These are phyloP conservation scores for Dactylellina haptotyla DNA, from an alignment of 2,329 filamentous ascomycete species.

Conservation along the genomic window DNA sequence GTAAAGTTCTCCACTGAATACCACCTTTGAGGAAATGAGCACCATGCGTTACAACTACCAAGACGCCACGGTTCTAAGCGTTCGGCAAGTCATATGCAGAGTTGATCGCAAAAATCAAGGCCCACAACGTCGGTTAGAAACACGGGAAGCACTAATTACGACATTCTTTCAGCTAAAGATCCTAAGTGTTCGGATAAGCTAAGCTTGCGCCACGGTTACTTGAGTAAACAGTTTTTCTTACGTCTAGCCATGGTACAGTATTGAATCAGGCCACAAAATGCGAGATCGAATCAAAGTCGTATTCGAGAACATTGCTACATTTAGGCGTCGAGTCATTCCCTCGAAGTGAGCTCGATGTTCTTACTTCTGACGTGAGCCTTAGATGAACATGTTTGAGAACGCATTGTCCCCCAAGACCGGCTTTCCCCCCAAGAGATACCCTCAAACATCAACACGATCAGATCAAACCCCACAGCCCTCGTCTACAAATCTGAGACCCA, in stretches of 20 bases:
- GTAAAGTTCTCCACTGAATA: conserved; percentile 6
- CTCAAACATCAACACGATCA: conserved; percentile 10
- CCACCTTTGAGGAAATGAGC: conserved; percentile 6
- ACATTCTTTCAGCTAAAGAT: background rate
- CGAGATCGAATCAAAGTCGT: conserved; percentile 3
- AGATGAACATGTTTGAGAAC: conserved; percentile 31
- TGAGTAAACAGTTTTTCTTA: background rate
- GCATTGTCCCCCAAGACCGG: background rate
- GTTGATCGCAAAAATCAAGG: conserved; percentile 1
- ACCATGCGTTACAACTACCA: background rate
- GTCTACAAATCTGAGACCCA: conserved; percentile 13
- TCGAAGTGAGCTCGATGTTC: background rate
- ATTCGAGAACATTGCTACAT: background rate
- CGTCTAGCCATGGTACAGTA: background rate
- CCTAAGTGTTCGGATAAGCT: background rate
- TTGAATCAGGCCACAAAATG: conserved; percentile 2
- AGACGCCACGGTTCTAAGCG: background rate
- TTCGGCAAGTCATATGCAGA: background rate
- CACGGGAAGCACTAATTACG: background rate
- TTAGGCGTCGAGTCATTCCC: conserved; percentile 1
- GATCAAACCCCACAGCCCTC: conserved; percentile 25
- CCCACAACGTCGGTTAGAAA: background rate
- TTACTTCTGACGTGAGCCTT: conserved; percentile 20
- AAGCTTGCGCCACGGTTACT: background rate
- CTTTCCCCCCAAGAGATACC: conserved; percentile 1